Percentiles rank a stretch among this genome's conserved stretches.
These are phyloP conservation scores for Berkeleyomyces basicola DNA, from an alignment of 2,329 filamentous ascomycete genomes.

Conservation along the genomic window DNA sequence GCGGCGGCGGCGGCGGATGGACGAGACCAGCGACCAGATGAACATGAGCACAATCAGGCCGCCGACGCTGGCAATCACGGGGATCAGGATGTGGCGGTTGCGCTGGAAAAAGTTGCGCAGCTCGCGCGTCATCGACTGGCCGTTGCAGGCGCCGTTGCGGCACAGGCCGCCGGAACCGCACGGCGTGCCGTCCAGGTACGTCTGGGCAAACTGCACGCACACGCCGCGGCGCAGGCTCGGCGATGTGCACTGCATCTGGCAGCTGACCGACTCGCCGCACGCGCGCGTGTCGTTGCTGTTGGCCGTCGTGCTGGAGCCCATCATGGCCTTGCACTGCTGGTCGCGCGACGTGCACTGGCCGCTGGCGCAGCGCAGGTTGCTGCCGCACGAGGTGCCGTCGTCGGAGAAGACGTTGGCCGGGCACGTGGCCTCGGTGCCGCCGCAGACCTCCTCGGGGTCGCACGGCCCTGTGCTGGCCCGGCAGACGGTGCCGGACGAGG, in stretches of 20 bases:
- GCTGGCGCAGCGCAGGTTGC: constrained; percentile 60
- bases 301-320: constrained; percentile 54
- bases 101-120: constrained; percentile 59
- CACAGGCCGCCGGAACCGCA: constrained; percentile 72
- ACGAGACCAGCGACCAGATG: constrained; percentile 44
- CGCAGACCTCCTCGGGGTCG: constrained; percentile 72
- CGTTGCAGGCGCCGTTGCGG: constrained; percentile 59
- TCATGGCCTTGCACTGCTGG: constrained; percentile 70
- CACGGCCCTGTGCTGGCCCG: constrained; percentile 64
- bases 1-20: constrained; percentile 16
- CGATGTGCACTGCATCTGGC: constrained; percentile 59
- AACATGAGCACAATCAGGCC: constrained; percentile 54
- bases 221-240: constrained; percentile 46
- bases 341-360: constrained; percentile 91
- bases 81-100: constrained; percentile 71
- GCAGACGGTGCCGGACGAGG: constrained; percentile 54
- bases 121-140: constrained; percentile 50
- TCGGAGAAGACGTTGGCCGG: constrained; percentile 52
- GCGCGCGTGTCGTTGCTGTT: constrained; percentile 68
- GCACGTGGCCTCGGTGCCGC: constrained; percentile 54
- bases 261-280: constrained; percentile 45
- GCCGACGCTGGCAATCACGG: constrained; percentile 54
- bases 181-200: constrained; percentile 81
- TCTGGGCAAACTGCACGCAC: constrained; percentile 68
- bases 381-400: constrained; percentile 58